A percentile compares a stretch with the other conserved stretches of the same genome.
phyloP scores from a whole-genome alignment of 495 filamentous ascomycete species.

The Penicillium mononematosum region DNA sequence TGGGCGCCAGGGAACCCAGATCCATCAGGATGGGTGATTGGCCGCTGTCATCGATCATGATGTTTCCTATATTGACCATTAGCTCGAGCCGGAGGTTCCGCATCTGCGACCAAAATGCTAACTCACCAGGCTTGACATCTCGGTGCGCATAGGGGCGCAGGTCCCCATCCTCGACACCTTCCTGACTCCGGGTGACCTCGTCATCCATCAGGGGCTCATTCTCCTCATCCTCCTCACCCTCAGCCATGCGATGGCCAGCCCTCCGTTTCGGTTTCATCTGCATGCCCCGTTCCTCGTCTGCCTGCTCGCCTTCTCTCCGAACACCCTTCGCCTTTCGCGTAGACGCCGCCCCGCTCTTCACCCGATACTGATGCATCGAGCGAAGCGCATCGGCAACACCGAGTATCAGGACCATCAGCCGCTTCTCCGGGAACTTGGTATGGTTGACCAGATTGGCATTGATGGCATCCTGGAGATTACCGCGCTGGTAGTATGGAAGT shows the following conservation, averaged over 20 bases:
- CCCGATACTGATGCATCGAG: conserved; percentile 85
- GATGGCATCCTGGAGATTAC: conserved; percentile 96
- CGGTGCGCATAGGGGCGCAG: conserved; percentile 86
- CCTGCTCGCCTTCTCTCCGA: conserved; percentile 57
- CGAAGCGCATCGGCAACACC: conserved; percentile 86
- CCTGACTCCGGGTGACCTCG: conserved; percentile 70
- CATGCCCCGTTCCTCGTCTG: conserved; percentile 58
- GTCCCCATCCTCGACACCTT: conserved; percentile 68
- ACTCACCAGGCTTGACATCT: conserved; percentile 91
- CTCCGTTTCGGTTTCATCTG: conserved; percentile 54
- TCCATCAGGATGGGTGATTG: conserved; percentile 96
- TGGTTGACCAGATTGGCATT: conserved; percentile 98
- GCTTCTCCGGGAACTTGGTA: conserved; percentile 84
- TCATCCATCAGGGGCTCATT: conserved; percentile 80
- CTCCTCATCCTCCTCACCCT: conserved; percentile 68
- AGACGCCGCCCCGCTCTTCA: conserved; percentile 54
- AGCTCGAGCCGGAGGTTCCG: conserved; percentile 3
- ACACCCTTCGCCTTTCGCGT: conserved; percentile 61
- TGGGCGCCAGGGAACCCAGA: conserved; percentile 84
- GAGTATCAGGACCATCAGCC: conserved; percentile 84
- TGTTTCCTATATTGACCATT: conserved; percentile 63
- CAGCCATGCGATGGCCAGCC: conserved; percentile 31
- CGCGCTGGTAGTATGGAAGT: conserved; percentile 89
- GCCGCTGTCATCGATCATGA: conserved; percentile 92
- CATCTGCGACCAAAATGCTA: neutral